Evolutionary conservation across 2,329 filamentous ascomycete genomes (phyloP).

Genomic region (Macrophomina pseudophaseolina): DNA sequence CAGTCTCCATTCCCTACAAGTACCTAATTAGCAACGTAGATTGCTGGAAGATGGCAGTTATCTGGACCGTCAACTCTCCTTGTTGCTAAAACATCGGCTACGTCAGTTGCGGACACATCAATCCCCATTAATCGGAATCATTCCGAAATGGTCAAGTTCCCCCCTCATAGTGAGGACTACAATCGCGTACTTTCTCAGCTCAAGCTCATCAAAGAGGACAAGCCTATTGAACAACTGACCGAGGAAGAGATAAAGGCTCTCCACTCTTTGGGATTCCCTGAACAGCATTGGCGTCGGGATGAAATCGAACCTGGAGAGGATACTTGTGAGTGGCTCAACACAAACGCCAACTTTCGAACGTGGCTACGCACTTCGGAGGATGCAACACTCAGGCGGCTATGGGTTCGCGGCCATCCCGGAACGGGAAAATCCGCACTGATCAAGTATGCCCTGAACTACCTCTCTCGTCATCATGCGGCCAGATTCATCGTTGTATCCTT

Average conservation of each 20-base stretch:
- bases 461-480: neutral
- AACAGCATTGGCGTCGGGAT: neutral
- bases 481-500: neutral
- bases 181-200: neutral
- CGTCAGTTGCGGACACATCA: neutral
- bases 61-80: neutral
- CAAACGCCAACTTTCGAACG: neutral
- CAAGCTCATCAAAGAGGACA: neutral
- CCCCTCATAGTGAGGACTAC: neutral
- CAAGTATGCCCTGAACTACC: neutral
- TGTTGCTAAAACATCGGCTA: neutral
- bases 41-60: neutral
- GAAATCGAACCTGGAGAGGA: neutral
- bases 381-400: neutral
- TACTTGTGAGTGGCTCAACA: neutral
- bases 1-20: neutral
- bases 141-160: neutral
- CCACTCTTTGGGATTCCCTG: neutral
- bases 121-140: neutral
- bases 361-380: neutral
- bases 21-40: neutral
- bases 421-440: neutral
- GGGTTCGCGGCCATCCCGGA: neutral
- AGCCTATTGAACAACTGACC: neutral
- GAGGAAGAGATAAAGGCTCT: neutral